These are phyloP conservation scores for Paramecium octaurelia DNA, from an alignment of 73 alveolate species.

Conservation along the genomic window DNA sequence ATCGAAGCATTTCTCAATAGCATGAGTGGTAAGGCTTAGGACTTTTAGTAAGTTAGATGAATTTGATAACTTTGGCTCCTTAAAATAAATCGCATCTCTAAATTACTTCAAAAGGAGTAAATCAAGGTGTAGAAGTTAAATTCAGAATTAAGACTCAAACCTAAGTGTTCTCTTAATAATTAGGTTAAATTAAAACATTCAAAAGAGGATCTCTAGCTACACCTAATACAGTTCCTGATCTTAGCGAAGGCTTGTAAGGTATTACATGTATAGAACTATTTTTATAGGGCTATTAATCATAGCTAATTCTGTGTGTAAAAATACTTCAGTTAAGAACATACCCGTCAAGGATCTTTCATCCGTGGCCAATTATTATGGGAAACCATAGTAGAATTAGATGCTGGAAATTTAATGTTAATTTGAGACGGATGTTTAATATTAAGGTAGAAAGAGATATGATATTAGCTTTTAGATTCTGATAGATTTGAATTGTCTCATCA, in stretches of 20 bases:
- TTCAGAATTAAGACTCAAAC: background rate
- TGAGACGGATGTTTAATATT: background rate
- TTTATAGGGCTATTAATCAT: background rate
- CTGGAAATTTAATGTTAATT: background rate
- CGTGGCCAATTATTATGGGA: background rate
- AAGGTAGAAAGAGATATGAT: background rate
- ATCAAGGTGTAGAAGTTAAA: conserved; percentile 13
- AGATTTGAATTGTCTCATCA: background rate
- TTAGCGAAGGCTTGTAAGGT: background rate
- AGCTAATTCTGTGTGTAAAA: background rate
- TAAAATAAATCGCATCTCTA: background rate
- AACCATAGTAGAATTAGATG: background rate
- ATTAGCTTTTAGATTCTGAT: background rate
- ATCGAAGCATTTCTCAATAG: background rate
- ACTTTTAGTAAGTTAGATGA: background rate
- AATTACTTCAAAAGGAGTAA: background rate
- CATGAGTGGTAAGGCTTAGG: conserved; percentile 37
- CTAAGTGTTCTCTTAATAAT: background rate
- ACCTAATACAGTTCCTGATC: conserved; percentile 9
- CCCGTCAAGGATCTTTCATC: background rate
- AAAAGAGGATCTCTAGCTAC: background rate
- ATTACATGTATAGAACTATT: background rate
- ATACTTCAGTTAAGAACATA: background rate
- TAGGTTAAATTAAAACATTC: background rate
- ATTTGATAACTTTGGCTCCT: background rate